Percentiles rank a stretch among this genome's conserved stretches.
Evolutionary conservation across 1,139 yeast species (phyloP).

Genomic region (Debaryomyces robertsiae): DNA sequence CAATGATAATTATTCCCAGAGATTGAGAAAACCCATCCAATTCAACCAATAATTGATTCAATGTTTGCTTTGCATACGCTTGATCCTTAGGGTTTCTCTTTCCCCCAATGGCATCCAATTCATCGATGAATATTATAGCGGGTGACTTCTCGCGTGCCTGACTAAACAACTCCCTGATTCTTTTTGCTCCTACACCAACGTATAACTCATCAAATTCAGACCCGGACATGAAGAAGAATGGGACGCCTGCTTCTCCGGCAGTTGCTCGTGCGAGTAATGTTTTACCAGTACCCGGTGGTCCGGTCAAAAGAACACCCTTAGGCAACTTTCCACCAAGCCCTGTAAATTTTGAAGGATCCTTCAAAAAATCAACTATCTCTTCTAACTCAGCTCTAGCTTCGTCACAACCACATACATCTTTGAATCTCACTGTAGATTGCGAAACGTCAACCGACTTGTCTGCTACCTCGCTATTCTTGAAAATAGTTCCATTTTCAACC

Average conservation of each 20-base stretch:
- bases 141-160: slow-evolving; percentile 97
- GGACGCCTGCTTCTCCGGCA: slow-evolving; percentile 99
- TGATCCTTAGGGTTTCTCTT: slow-evolving; percentile 97
- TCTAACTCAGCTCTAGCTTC: slow-evolving; percentile 97
- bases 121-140: slow-evolving; percentile 95
- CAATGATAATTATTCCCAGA: slow-evolving; percentile 91
- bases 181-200: slow-evolving; percentile 98
- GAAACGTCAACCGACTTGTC: slow-evolving; percentile 82
- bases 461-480: slow-evolving; percentile 73
- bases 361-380: slow-evolving; percentile 93
- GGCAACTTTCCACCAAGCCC: slow-evolving; percentile 97
- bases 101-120: slow-evolving; percentile 97
- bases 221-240: slow-evolving; percentile 97
- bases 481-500: slow-evolving; percentile 81
- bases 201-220: slow-evolving; percentile 97
- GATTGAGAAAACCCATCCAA: slow-evolving; percentile 95
- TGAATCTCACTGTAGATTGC: slow-evolving; percentile 83
- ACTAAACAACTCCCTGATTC: slow-evolving; percentile 89
- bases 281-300: slow-evolving; percentile 99
- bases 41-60: slow-evolving; percentile 93
- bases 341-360: slow-evolving; percentile 94
- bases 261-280: slow-evolving; percentile 96
- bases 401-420: slow-evolving; percentile 96
- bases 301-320: slow-evolving; percentile 93
- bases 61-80: slow-evolving; percentile 95